Evolutionary conservation across 2,329 filamentous ascomycete genomes (phyloP).

Genomic region (Phaeoacremonium minimum): DNA sequence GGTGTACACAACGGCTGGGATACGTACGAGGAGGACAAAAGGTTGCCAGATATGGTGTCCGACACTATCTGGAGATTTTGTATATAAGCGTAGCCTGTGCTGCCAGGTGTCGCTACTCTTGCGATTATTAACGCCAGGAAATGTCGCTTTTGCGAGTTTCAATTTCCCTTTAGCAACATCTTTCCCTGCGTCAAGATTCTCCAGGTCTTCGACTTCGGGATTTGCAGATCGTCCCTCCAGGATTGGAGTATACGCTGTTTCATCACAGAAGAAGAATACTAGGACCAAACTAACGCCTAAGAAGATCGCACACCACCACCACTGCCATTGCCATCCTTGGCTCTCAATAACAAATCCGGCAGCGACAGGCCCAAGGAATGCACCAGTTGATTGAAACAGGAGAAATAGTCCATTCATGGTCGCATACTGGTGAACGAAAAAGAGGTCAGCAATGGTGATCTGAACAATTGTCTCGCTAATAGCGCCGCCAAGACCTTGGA

Average conservation of each 20-base stretch:
- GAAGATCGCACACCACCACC: conserved; percentile 12
- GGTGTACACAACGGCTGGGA: conserved; percentile 19
- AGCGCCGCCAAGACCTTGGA: conserved; percentile 28
- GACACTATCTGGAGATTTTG: neutral
- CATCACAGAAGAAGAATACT: conserved; percentile 1
- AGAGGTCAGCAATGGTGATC: conserved; percentile 28
- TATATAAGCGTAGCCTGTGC: conserved; percentile 4
- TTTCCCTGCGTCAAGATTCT: neutral
- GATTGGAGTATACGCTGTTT: neutral
- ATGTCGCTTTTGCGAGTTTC: neutral
- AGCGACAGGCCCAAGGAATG: conserved; percentile 8
- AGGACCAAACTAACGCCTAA: neutral
- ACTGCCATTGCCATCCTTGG: conserved; percentile 25
- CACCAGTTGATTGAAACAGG: conserved; percentile 18
- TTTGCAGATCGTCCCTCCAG: conserved; percentile 2
- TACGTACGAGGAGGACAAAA: neutral
- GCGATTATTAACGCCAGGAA: neutral
- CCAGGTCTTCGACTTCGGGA: neutral
- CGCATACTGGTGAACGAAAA: conserved; percentile 22
- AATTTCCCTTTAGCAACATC: neutral
- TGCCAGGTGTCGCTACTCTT: neutral
- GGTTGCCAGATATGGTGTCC: conserved; percentile 1
- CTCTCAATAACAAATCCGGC: conserved; percentile 13
- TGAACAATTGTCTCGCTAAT: conserved; percentile 31
- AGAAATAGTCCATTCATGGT: conserved; percentile 23